Evolutionary conservation across 306 rosid genomes (phyloP), one percentile per base, ranked within the genome.

Genomic region (Acacia acuminata): DNA sequence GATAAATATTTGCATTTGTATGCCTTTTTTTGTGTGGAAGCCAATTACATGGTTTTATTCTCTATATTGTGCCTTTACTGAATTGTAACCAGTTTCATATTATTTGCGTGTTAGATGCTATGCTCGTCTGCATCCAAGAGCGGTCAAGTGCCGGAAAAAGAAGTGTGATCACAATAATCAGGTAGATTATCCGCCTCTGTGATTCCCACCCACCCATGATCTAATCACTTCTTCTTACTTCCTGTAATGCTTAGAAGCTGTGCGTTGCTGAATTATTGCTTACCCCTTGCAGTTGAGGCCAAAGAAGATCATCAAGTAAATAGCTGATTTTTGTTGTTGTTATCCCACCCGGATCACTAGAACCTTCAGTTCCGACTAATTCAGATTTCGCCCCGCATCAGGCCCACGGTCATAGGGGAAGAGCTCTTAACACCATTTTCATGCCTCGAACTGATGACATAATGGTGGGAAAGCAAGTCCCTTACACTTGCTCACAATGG

Each of bases 261-360:
- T 24, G 19, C 70, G 15, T 7, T 8, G 8, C 67, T 79, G 20
- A 76, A 44, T 55, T 22, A 0, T 19, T 61, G 40, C 48, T 51
- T 56, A n/a, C 9, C 16, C 68, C 48, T 69, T 86, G 90, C 92
- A 91, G 91, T 78, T 91, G 97, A 91, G 95, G 94, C 97, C 95
- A 3, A 93, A 91, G 94, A 93, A 93, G 91, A 93, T 89, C 90
- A 87, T 93, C 71, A 93, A 93, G 94, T 93, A 89, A 50, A 88
- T 45, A 27, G 50, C 8, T 30, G 43, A 32, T n/a, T n/a, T n/a
- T n/a, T n/a, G n/a, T n/a, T n/a, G n/a, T n/a, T n/a, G n/a, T n/a
- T n/a, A n/a, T n/a, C n/a, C n/a, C n/a, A n/a, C n/a, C n/a, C n/a
- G n/a, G n/a, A n/a, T n/a, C n/a, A n/a, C n/a, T n/a, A n/a, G n/a